Base-by-base conservation (phyloP, 495 filamentous ascomycete species). In the Podospora australis region DNA sequence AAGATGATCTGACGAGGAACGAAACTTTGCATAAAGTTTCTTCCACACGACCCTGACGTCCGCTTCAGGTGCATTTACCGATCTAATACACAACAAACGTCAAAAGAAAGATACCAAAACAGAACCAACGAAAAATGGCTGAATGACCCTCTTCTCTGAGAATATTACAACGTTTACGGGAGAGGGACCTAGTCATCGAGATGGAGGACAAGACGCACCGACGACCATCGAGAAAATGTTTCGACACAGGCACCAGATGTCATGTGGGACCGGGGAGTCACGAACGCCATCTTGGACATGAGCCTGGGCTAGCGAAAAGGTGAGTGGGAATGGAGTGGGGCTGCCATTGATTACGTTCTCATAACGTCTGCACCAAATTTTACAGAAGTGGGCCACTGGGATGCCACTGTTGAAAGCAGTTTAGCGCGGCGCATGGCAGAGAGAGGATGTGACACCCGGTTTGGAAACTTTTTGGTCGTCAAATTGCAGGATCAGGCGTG, bases 331-430 rank as follows among this genome's bases (percentile, higher is more conserved):
- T 22, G 39, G 40, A n/a, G 54, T 53, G 46, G 51, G 45, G 6
- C 52, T 32, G 38, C 25, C 6, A 49, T 43, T 54, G 52, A 54
- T 54, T 50, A 50, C 46, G 48, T 47, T 24, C 47, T 49, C 41
- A 48, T 44, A 49, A 46, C 34, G 46, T 47, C 55, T 40, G 44
- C 20, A 51, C 53, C 53, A 60, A 60, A 60, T 60, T 57, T 60
- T 44, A 53, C 38, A 14, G 42, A 34, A 34, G 57, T 60, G 57
- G 57, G 49, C 29, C 39, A 21, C 40, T 51, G 57, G 49, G n/a
- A 49, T 25, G 39, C 28, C 38, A 9, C 38, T 19, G n/a, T 40
- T n/a, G 4, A 40, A 19, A 40, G 38, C 14, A 43, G 34, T n/a
- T 36, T 36, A 26, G 23, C 40, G 40, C 22, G 14, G n/a, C 22